A percentile compares a stretch with the other conserved stretches of the same genome.
These are phyloP conservation scores for Lodderomyces theae DNA, from an alignment of 1,139 yeast genomes.

Conservation along the genomic window DNA sequence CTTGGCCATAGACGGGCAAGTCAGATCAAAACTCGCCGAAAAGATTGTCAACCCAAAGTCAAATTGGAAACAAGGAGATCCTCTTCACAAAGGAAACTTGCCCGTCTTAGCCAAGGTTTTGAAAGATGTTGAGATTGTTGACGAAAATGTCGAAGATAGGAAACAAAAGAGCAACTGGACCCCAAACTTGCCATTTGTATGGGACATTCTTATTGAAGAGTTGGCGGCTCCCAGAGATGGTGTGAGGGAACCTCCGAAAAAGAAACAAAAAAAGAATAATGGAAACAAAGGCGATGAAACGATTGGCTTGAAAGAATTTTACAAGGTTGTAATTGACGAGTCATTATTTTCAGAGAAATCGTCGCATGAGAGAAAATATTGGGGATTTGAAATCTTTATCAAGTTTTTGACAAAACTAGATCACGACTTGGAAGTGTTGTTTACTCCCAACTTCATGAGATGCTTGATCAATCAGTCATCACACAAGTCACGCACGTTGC, in stretches of 20 bases:
- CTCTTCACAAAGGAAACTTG: constrained; percentile 67
- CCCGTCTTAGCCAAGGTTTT: constrained; percentile 60
- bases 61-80: constrained; percentile 72
- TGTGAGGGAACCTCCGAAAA: constrained; percentile 14
- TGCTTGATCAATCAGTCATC: constrained; percentile 76
- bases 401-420: constrained; percentile 32
- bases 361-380: constrained; percentile 80
- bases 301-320: constrained; percentile 57
- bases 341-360: constrained; percentile 72
- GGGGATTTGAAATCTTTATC: constrained; percentile 77
- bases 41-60: constrained; percentile 28
- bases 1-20: constrained; percentile 42
- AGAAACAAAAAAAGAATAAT: constrained; percentile 21
- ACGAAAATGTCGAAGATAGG: constrained; percentile 30
- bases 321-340: constrained; percentile 80
- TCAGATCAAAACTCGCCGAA: constrained; percentile 25
- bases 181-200: constrained; percentile 78
- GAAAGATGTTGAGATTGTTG: constrained; percentile 50
- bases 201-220: constrained; percentile 61
- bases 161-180: constrained; percentile 69
- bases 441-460: constrained; percentile 72
- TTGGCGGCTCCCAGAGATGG: constrained; percentile 24
- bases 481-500: constrained; percentile 60
- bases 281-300: constrained; percentile 20
- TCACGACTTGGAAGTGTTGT: constrained; percentile 35